Conservation (phyloP, 371 early-diverging fungal species). For the Saksenaea oblongispora region DNA sequence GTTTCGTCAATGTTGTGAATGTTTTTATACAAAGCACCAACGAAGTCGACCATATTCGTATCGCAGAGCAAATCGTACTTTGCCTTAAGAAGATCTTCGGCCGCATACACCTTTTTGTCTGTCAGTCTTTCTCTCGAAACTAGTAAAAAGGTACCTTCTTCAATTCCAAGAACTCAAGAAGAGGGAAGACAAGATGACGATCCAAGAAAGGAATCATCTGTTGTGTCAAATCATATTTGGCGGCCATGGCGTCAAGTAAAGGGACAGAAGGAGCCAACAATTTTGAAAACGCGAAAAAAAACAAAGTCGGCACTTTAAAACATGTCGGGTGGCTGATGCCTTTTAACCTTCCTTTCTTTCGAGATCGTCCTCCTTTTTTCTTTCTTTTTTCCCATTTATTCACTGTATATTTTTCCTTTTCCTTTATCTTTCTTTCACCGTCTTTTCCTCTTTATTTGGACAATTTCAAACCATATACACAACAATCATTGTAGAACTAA, state of each 20-base stretch:
- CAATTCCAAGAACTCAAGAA: constrained; percentile 83
- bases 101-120: constrained; percentile 66
- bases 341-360: background rate
- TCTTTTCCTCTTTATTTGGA: background rate
- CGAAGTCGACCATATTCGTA: constrained; percentile 94
- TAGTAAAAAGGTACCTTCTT: constrained; percentile 59
- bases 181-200: constrained; percentile 88
- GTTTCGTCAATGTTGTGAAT: constrained; percentile 69
- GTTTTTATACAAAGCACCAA: constrained; percentile 77
- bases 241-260: constrained; percentile 45
- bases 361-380: background rate
- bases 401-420: background rate
- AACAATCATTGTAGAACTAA: background rate
- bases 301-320: background rate
- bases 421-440: background rate
- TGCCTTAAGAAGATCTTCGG: constrained; percentile 76
- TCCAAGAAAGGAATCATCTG: constrained; percentile 89
- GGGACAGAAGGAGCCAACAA: background rate
- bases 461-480: background rate
- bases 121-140: background rate
- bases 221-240: constrained; percentile 82
- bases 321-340: background rate
- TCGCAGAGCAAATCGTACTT: constrained; percentile 84
- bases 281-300: constrained; percentile 4
- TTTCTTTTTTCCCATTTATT: background rate